These are phyloP conservation scores for Pyracantha coccinea DNA, from an alignment of 331 rosid genomes.

Conservation along the genomic window DNA sequence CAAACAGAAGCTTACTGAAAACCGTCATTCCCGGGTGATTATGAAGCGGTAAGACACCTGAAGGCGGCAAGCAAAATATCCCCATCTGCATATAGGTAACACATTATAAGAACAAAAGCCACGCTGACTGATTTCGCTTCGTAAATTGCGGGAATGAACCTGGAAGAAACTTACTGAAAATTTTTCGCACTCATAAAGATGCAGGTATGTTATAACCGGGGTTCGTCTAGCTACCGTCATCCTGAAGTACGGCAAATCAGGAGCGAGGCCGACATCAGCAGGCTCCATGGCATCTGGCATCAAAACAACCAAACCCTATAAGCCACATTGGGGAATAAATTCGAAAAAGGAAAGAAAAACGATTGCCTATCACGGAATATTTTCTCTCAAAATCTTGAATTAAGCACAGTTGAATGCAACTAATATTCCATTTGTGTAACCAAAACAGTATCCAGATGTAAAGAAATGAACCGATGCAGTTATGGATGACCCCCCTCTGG, in stretches of 20 bases:
- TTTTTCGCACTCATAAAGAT: conserved; percentile 54
- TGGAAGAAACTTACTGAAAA: conserved; percentile 48
- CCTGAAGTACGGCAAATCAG: conserved; percentile 53
- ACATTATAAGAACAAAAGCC: conserved; percentile 4
- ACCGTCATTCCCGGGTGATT: conserved; percentile 99
- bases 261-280: conserved; percentile 59
- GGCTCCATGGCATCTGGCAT: conserved; percentile 62
- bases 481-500: neutral
- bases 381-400: too few relatives aligned
- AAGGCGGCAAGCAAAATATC: conserved; percentile 96
- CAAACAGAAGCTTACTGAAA: conserved; percentile 83
- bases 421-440: too few relatives aligned
- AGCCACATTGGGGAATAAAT: neutral
- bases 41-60: conserved; percentile 88
- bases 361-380: neutral
- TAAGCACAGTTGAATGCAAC: too few relatives aligned
- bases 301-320: conserved; percentile 4
- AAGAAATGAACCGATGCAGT: neutral
- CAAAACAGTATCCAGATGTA: neutral
- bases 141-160: neutral
- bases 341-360: neutral
- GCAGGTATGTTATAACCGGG: conserved; percentile 65
- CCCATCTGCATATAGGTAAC: conserved; percentile 57
- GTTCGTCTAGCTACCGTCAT: conserved; percentile 8
- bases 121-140: neutral